These are phyloP conservation scores for Pseudogymnoascus verrucosus DNA, from an alignment of 2,329 filamentous ascomycete species.

Conservation along the genomic window DNA sequence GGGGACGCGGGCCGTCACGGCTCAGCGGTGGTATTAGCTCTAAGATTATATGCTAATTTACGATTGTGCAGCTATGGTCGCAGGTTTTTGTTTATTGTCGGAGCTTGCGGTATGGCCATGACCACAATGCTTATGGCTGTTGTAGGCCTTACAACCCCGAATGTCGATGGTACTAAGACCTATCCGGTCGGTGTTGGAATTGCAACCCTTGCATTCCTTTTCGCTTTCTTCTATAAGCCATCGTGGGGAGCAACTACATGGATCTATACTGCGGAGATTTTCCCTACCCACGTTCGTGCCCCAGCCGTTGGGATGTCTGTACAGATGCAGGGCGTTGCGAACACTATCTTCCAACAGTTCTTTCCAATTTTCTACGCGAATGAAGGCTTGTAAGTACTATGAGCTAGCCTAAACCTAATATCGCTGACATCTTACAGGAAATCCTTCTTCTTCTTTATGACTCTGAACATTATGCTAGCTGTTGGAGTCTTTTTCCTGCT, in stretches of 20 bases:
- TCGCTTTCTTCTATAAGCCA: conserved; percentile 58
- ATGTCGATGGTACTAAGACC: conserved; percentile 41
- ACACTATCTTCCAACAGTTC: conserved; percentile 61
- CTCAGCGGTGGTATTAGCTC: neutral
- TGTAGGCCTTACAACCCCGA: conserved; percentile 48
- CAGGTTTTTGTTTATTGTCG: conserved; percentile 58
- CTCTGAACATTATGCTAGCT: conserved; percentile 38
- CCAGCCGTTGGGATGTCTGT: conserved; percentile 58
- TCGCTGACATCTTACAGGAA: neutral
- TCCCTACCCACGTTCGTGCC: conserved; percentile 59
- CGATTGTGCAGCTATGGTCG: conserved; percentile 39
- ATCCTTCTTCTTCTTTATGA: conserved; percentile 44
- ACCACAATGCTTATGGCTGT: conserved; percentile 59
- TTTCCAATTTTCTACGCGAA: conserved; percentile 60
- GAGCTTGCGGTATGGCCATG: conserved; percentile 56
- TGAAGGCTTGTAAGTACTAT: conserved; percentile 30
- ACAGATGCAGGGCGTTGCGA: conserved; percentile 55
- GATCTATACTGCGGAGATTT: conserved; percentile 61
- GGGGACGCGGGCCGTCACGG: neutral
- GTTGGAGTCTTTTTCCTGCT: conserved; percentile 46
- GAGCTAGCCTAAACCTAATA: neutral
- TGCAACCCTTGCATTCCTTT: conserved; percentile 57
- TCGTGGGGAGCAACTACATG: conserved; percentile 61
- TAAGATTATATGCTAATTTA: neutral
- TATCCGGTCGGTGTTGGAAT: conserved; percentile 54